phyloP scores from a whole-genome alignment of 768 basidiomycete species.

The Lentinula guzmanii region DNA sequence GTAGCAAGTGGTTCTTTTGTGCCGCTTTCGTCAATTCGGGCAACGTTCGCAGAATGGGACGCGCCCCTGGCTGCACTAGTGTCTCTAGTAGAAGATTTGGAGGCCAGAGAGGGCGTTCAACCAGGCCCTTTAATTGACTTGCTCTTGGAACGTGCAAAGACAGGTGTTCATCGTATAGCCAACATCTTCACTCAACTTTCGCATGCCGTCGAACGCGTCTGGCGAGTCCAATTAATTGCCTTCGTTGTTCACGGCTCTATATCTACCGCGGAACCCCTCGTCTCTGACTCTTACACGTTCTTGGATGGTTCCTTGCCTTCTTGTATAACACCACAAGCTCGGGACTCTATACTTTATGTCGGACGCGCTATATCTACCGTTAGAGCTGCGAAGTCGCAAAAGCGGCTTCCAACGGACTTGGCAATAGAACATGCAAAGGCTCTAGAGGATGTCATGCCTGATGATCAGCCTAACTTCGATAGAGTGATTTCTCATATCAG shows the following conservation, averaged over 20 bases:
- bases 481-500: constrained; percentile 68
- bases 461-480: constrained; percentile 76
- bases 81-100: constrained; percentile 56
- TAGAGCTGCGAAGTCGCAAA: constrained; percentile 72
- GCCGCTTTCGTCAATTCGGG: constrained; percentile 77
- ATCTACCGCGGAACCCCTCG: constrained; percentile 58
- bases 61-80: constrained; percentile 73
- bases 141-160: constrained; percentile 63
- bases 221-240: constrained; percentile 78
- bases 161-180: constrained; percentile 74
- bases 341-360: constrained; percentile 80
- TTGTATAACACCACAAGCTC: constrained; percentile 64
- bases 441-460: constrained; percentile 62
- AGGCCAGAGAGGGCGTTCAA: constrained; percentile 51
- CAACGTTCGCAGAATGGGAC: constrained; percentile 77
- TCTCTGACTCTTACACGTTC: constrained; percentile 52
- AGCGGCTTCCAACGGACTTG: constrained; percentile 64
- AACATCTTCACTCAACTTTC: constrained; percentile 68
- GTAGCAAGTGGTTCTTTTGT: constrained; percentile 83
- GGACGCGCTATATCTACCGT: constrained; percentile 85
- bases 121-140: constrained; percentile 81
- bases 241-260: constrained; percentile 78
- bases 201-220: constrained; percentile 71
- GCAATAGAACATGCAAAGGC: constrained; percentile 60
- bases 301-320: constrained; percentile 66